Base-by-base conservation (phyloP, 805 yeast genomes). In the Lachancea fermentati region DNA sequence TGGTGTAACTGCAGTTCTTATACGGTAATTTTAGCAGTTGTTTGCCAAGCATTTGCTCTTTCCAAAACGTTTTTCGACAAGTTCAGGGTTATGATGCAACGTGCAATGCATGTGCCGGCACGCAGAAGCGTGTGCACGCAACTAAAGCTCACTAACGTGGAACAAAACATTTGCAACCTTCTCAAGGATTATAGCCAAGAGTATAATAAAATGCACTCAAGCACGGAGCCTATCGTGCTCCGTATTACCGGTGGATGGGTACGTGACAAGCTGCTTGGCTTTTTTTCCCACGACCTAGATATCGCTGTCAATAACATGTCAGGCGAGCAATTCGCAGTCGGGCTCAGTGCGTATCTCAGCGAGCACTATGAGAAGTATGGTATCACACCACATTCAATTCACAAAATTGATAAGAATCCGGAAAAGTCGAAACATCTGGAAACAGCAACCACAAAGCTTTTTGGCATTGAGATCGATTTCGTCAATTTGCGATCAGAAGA, bases 191-290 rank as follows among this genome's bases (percentile, higher is more conserved):
- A 50, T 37, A 49, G 55, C n/a, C 42, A 43, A 12, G 45, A 54
- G 8, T 62, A 58, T 37, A 60, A 60, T 33, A 14, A 32, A 2
- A 18, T 28, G 4, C 12, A 31, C 16, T 17, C 39, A 7, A 25
- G 13, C 9, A 16, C 34, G 13, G 57, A 50, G 31, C 60, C 55
- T 5, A 37, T 53, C 41, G 47, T 37, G n/a, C 49, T 46, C 29
- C 62, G 98, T 45, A 85, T 93, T 49, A 89, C 97, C 0, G 98
- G 98, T 26, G 98, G 98, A 0, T 91, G 98, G 98, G 98, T 93
- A 2, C 73, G 98, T 51, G 98, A 93, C 61, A 93, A 93, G 63
- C 67, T 93, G 19, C 67, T 93, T 22, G 95, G 95, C 0, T 71
- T 73, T 34, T 78, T 76, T 16, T 80, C 91, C 31, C 79, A 91